A percentile compares a stretch with the other conserved stretches of the same genome.
Conservation (phyloP, 75 land plant species). For the Isoetes taiwanensis region DNA sequence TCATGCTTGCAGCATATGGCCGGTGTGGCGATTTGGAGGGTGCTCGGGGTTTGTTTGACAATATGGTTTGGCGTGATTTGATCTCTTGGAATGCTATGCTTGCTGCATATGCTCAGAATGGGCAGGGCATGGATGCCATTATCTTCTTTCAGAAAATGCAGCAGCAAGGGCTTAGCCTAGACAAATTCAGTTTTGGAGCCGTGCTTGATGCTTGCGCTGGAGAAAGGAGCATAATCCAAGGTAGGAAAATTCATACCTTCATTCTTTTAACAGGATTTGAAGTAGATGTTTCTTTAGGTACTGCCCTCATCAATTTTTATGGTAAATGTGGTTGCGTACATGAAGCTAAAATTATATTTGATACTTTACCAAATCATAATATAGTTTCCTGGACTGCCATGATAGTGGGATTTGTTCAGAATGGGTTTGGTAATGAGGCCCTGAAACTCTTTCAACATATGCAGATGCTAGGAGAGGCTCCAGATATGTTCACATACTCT, state of each 20-base stretch:
- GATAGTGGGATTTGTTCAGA: too few species aligned
- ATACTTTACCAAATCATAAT: conserved; percentile 1
- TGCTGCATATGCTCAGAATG: too few species aligned
- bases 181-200: too few species aligned
- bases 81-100: too few species aligned
- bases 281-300: conserved; percentile 2
- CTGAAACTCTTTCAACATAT: neutral
- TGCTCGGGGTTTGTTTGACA: too few species aligned
- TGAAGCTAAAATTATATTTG: conserved; percentile 7
- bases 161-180: too few species aligned
- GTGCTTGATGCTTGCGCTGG: too few species aligned
- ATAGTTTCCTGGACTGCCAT: conserved; percentile 22
- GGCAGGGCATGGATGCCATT: neutral
- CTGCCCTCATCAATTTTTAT: conserved; percentile 25
- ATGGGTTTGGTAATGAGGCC: neutral
- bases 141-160: neutral
- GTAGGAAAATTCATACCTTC: neutral
- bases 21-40: too few species aligned
- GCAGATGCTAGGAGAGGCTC: neutral
- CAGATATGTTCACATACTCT: too few species aligned
- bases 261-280: neutral
- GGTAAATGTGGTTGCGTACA: conserved; percentile 24
- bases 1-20: neutral
- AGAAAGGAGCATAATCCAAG: neutral
- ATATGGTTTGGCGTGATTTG: too few species aligned